Base-by-base conservation (phyloP, 176 grass and related monocot genomes). In the Avena atlantica region DNA sequence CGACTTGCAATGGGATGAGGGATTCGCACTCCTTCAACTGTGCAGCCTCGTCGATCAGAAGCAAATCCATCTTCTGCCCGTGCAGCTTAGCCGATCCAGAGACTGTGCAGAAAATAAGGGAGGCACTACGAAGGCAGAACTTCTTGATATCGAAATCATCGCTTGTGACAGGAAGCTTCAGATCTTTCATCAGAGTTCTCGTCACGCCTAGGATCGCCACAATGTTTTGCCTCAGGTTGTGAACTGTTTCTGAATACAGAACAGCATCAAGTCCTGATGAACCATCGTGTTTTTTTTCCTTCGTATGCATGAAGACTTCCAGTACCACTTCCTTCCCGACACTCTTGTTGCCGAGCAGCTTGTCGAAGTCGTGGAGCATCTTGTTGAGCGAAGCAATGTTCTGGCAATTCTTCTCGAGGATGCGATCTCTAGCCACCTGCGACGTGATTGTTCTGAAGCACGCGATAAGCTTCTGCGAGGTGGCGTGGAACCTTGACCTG, bases 1-100 rank as follows among this genome's bases (percentile, higher is more conserved):
- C 50, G 7, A 92, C n/a, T 27, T 89, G 90, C 53, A 97, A 25
- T 0, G 92, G 94, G 0, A 97, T 69, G 8, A 97, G 91, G 19
- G 92, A 92, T 25, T 97, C 95, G 1, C 95, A 97, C 13, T 97
- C 95, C 68, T 91, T 97, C 13, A 94, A 31, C 70, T 97, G 90
- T 0, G 85, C 92, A 31, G 95, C 95, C 69, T 97, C 95, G 14
- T 97, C 95, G 49, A 97, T 83, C 3, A 97, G 79, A 4, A 97
- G 86, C 85, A 94, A 7, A 20, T 97, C 69, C 62, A 83, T 74
- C 11, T 86, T 75, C 49, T 89, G 48, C 5, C 14, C 12, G 10
- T 58, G 12, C 27, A 94, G 48, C 55, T 89, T 97, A 0, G 81
- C 79, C 19, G 92, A 94, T 16, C 90, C 89, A 15, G 88, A 94